Percentiles rank a stretch among this genome's conserved stretches.
phyloP scores from a whole-genome alignment of 306 rosid genomes.

The peach (Prunus persica) region DNA sequence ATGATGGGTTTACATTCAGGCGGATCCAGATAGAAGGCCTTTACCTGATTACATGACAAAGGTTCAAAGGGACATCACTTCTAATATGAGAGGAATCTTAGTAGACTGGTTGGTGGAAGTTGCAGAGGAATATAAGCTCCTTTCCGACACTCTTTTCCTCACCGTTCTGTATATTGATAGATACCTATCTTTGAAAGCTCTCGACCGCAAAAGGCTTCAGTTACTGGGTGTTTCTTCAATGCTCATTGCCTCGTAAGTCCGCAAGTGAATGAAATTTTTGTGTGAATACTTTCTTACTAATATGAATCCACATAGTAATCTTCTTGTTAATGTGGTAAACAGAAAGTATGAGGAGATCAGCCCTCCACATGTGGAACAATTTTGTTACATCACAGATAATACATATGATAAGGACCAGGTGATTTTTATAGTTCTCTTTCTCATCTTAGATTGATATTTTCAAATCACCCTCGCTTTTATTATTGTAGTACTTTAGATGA shows the following conservation, averaged over 20 bases:
- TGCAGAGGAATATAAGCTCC: constrained; percentile 80
- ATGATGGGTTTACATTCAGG: constrained; percentile 33
- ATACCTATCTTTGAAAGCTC: constrained; percentile 49
- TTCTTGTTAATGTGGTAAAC: background rate
- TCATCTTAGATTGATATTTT: background rate
- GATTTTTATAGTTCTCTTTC: background rate
- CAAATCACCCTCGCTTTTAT: background rate
- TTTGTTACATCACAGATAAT: constrained; percentile 77
- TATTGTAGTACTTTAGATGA: background rate
- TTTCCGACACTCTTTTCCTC: constrained; percentile 68
- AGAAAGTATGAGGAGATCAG: constrained; percentile 92
- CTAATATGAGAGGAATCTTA: constrained; percentile 69
- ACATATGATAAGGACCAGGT: constrained; percentile 76
- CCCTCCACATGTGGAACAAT: constrained; percentile 75
- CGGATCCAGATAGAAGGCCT: constrained; percentile 63
- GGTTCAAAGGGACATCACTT: constrained; percentile 68
- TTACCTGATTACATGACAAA: constrained; percentile 51
- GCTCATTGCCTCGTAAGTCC: constrained; percentile 84
- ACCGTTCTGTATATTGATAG: constrained; percentile 59
- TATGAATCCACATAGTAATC: background rate
- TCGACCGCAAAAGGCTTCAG: constrained; percentile 54
- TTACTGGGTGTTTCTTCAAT: constrained; percentile 75
- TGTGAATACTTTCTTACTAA: background rate
- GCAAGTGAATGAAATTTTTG: background rate
- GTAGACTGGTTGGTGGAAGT: constrained; percentile 96